Conservation (phyloP, 2,329 filamentous ascomycete species). For the Claviceps sp. region DNA sequence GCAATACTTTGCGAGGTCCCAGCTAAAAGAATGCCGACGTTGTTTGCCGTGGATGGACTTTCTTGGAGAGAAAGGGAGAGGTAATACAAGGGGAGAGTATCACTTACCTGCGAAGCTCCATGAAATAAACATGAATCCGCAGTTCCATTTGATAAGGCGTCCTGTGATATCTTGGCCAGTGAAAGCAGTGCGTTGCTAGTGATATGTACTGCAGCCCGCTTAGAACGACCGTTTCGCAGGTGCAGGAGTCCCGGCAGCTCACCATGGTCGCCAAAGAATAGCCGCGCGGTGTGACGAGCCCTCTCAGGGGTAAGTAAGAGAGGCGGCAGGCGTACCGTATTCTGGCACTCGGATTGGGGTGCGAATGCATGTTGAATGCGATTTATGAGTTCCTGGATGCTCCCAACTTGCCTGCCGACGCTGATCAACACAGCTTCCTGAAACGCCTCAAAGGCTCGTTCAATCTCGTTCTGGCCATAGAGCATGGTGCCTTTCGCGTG, state of each 20-base stretch:
- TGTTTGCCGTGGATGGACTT: slow-evolving; percentile 94
- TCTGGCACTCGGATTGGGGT: slow-evolving; percentile 11
- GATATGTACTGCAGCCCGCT: slow-evolving; percentile 73
- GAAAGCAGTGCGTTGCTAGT: slow-evolving; percentile 93
- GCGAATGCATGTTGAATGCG: slow-evolving; percentile 61
- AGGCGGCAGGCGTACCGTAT: slow-evolving; percentile 27
- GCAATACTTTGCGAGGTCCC: slow-evolving; percentile 61
- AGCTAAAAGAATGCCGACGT: slow-evolving; percentile 92
- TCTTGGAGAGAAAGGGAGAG: slow-evolving; percentile 87
- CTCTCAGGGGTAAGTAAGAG: slow-evolving; percentile 72
- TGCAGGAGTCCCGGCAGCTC: slow-evolving; percentile 67
- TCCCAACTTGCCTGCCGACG: slow-evolving; percentile 54
- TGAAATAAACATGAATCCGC: slow-evolving; percentile 39
- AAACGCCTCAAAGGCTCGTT: slow-evolving; percentile 72
- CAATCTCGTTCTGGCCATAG: slow-evolving; percentile 75
- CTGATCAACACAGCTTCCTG: slow-evolving; percentile 91
- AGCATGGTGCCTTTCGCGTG: slow-evolving; percentile 99
- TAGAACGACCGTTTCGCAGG: slow-evolving; percentile 56
- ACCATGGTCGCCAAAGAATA: slow-evolving; percentile 67
- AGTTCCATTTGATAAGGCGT: slow-evolving; percentile 71
- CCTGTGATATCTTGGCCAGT: slow-evolving; percentile 93
- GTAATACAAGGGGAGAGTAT: slow-evolving; percentile 92
- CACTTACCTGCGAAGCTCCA: slow-evolving; percentile 65
- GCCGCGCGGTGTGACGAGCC: slow-evolving; percentile 66
- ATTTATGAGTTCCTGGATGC: slow-evolving; percentile 66